phyloP scores from a whole-genome alignment of 768 basidiomycete species.

The Rhizopogon sp. region DNA sequence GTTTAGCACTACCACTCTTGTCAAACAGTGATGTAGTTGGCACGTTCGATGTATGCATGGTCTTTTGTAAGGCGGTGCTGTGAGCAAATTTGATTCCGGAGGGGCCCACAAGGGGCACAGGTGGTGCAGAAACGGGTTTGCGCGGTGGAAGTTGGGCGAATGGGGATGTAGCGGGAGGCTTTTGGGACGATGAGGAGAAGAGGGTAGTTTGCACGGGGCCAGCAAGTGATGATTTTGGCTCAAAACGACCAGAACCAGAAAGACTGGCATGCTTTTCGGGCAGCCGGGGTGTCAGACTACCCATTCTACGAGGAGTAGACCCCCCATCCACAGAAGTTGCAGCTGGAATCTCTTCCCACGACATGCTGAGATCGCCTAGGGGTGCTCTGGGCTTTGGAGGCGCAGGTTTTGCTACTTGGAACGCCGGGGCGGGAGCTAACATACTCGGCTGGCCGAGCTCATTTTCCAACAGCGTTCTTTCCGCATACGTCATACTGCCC shows the following conservation, averaged over 20 bases:
- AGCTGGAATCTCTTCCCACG: conserved; percentile 55
- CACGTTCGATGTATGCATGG: background rate
- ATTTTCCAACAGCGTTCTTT: conserved; percentile 57
- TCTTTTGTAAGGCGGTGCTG: conserved; percentile 1
- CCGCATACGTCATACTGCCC: conserved; percentile 53
- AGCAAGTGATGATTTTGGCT: background rate
- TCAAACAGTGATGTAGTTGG: conserved; percentile 32
- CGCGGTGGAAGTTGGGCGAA: conserved; percentile 1
- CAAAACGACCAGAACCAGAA: conserved; percentile 2
- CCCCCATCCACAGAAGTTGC: conserved; percentile 5
- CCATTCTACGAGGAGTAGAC: background rate
- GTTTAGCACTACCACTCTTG: conserved; percentile 42
- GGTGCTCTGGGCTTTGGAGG: conserved; percentile 18
- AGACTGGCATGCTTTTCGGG: conserved; percentile 16
- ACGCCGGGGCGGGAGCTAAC: conserved; percentile 13
- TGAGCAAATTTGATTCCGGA: conserved; percentile 5
- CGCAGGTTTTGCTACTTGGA: conserved; percentile 3
- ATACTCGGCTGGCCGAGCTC: conserved; percentile 41
- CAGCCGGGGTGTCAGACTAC: conserved; percentile 9
- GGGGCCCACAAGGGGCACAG: conserved; percentile 9
- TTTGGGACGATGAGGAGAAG: background rate
- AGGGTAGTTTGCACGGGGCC: conserved; percentile 3
- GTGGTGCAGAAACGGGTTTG: background rate
- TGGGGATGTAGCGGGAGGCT: background rate
- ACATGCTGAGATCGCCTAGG: conserved; percentile 37